phyloP scores from a whole-genome alignment of 495 filamentous ascomycete species.

The Saxophila tyrrhenica region DNA sequence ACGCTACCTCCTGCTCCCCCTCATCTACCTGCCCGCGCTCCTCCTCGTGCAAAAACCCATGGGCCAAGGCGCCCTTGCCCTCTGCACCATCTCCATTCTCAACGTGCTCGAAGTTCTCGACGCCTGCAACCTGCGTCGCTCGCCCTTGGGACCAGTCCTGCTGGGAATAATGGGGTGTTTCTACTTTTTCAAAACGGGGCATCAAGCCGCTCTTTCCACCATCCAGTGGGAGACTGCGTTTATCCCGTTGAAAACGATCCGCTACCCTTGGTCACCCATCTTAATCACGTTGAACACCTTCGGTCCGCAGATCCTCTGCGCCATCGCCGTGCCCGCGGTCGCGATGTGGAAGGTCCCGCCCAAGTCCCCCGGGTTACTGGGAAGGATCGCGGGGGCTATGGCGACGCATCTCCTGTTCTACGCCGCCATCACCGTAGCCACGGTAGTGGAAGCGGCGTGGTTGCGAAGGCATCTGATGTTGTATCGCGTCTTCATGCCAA shows the following conservation, averaged over 20 bases:
- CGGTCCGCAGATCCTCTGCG: slow-evolving; percentile 75
- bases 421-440: slow-evolving; percentile 67
- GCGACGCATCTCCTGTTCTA: slow-evolving; percentile 68
- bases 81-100: slow-evolving; percentile 75
- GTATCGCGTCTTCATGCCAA: slow-evolving; percentile 84
- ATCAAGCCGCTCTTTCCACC: slow-evolving; percentile 74
- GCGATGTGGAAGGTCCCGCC: slow-evolving; percentile 71
- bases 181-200: slow-evolving; percentile 95
- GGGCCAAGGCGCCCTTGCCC: slow-evolving; percentile 71
- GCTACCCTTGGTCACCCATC: slow-evolving; percentile 81
- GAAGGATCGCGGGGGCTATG: slow-evolving; percentile 55
- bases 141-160: slow-evolving; percentile 70
- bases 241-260: slow-evolving; percentile 69
- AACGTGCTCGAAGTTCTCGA: slow-evolving; percentile 81
- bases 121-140: slow-evolving; percentile 54
- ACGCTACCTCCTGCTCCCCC: slow-evolving; percentile 73
- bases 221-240: slow-evolving; percentile 99
- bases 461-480: slow-evolving; percentile 90
- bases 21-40: slow-evolving; percentile 62
- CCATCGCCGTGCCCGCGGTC: slow-evolving; percentile 64
- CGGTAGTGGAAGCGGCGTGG: slow-evolving; percentile 76
- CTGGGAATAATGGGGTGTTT: slow-evolving; percentile 79
- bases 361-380: slow-evolving; percentile 48
- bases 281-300: slow-evolving; percentile 76
- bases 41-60: slow-evolving; percentile 87